Conservation (phyloP, 2,329 filamentous ascomycete species). For the Lasiodiplodia citricola region DNA sequence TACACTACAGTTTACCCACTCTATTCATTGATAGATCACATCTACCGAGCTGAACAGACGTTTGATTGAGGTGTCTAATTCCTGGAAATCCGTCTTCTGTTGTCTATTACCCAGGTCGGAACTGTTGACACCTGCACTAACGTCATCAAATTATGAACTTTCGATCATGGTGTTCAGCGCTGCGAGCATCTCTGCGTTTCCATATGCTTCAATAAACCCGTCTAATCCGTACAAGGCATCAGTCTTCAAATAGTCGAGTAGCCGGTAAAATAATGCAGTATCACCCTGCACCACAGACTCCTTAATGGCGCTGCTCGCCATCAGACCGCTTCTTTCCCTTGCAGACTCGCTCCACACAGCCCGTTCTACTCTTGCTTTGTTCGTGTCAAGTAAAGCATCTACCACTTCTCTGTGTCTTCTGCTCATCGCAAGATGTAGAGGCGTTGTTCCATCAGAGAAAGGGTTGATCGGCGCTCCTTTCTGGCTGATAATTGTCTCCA, state of each 20-base stretch:
- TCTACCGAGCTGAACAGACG: no score
- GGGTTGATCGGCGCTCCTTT: neutral
- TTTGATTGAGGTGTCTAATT: no score
- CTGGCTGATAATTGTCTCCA: neutral
- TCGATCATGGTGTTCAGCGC: neutral
- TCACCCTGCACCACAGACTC: neutral
- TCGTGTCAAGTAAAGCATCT: neutral
- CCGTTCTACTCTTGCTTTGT: accelerated
- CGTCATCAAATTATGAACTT: no score
- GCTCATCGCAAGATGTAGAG: neutral
- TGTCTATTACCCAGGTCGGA: no score
- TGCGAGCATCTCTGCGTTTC: neutral
- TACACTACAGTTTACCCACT: no score
- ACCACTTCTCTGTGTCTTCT: neutral
- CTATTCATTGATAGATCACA: no score
- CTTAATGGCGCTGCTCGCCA: neutral
- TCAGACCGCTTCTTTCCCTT: neutral
- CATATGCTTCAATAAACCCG: accelerated
- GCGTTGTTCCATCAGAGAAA: neutral
- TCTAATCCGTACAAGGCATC: no score
- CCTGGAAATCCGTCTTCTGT: no score
- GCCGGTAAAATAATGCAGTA: neutral
- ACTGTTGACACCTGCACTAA: no score
- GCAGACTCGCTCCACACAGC: accelerated
- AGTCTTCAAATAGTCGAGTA: neutral